A percentile compares a stretch with the other conserved stretches of the same genome.
Conservation (phyloP, 75 land plant species). For the Isoetes taiwanensis region DNA sequence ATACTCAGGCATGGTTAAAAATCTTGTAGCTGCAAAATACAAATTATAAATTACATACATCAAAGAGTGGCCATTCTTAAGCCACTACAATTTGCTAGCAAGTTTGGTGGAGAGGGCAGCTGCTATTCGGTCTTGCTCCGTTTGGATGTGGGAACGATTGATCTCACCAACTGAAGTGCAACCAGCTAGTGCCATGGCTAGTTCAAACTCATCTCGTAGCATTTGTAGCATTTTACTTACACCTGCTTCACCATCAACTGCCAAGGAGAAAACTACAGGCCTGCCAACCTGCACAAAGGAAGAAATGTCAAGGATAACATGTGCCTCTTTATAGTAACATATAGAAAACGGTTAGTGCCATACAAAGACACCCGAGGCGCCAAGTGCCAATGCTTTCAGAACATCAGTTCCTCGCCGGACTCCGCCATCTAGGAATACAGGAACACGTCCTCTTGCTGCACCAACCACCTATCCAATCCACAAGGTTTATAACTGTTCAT, state of each 20-base stretch:
- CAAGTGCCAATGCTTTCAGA: conserved; percentile 13
- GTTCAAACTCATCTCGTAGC: conserved; percentile 16
- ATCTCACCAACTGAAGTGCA: conserved; percentile 12
- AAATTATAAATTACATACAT: too few relatives aligned
- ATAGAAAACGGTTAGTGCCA: background rate
- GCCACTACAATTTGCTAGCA: too few relatives aligned
- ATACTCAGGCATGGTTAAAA: too few relatives aligned
- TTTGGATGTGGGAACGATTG: conserved; percentile 9
- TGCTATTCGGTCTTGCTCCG: conserved; percentile 15
- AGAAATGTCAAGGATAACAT: background rate
- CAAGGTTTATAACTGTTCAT: background rate
- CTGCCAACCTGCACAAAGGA: conserved; percentile 14
- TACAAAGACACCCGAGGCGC: conserved; percentile 17
- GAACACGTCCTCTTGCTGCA: conserved; percentile 12
- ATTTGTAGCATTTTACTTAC: conserved; percentile 14
- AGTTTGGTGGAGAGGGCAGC: too few relatives aligned
- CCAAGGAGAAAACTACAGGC: conserved; percentile 14
- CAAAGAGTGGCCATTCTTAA: too few relatives aligned
- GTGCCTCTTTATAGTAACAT: background rate
- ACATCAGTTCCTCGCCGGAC: conserved; percentile 16
- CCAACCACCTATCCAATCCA: conserved; percentile 6
- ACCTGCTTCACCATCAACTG: conserved; percentile 17
- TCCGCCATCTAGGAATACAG: conserved; percentile 16
- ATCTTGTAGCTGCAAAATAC: too few relatives aligned
- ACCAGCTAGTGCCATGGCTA: conserved; percentile 18